Evolutionary conservation across 768 basidiomycete genomes (phyloP), one percentile per base, ranked within the genome.

Genomic region (Leccinum sublutescens): DNA sequence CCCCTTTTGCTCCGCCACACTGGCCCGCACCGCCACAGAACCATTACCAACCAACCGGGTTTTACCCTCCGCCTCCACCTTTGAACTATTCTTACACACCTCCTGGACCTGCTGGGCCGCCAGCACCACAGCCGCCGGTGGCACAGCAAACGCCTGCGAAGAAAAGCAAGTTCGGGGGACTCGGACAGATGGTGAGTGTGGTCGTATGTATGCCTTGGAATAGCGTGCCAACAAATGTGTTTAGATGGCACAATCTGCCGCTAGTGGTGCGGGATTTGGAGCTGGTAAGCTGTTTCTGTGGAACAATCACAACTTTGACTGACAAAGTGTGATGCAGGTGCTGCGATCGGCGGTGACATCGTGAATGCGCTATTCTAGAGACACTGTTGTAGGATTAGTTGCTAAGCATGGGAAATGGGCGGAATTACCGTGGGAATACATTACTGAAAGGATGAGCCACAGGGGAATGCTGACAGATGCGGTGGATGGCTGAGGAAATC

Each of bases 251-350:
- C 62, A 67, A 29, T 67, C 74, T 3, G 74, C 75, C 2, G 74
- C 70, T 1, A 71, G 80, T 17, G 83, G 82, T 36, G 71, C 75
- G 3, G 82, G 82, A 1, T 82, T 82, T 53, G 81, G 81, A 19
- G 79, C 77, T 54, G 77, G 78, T 75, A 21, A 64, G 77, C 68
- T 14, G 2, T 0, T 0, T 1, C 27, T 19, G 6, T 0, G n/a
- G 10, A 17, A 2, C 5, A n/a, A 9, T 14, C 21, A n/a, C 8
- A 36, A 10, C 9, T 5, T 8, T 8, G 17, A 49, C 61, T 65
- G 49, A 61, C 6, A 9, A 7, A 21, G 31, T 47, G 29, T 5
- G 2, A 7, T 9, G 10, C 57, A 82, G 82, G 82, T 38, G 76
- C 77, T 61, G 79, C 79, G 21, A 63, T 82, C 49, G 78, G 77